These are phyloP conservation scores for Rhazya stricta DNA, from an alignment of 257 asterid genomes.

Conservation along the genomic window DNA sequence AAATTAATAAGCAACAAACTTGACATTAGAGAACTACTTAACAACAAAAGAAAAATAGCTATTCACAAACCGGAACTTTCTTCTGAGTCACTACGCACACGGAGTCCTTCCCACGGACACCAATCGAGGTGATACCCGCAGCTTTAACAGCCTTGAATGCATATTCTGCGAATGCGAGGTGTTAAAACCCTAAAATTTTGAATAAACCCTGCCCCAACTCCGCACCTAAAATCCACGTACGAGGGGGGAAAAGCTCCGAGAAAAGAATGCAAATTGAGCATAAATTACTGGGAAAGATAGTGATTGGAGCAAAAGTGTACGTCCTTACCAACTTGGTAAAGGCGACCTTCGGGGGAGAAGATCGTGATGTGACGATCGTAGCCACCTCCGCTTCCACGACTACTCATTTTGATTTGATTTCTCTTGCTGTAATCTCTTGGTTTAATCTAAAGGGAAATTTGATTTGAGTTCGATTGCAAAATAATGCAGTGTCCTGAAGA, in stretches of 20 bases:
- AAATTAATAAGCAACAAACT: background rate
- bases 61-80: slow-evolving; percentile 82
- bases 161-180: slow-evolving; percentile 27
- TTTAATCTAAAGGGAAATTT: background rate
- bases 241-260: background rate
- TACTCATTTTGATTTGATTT: slow-evolving; percentile 54
- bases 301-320: background rate
- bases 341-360: slow-evolving; percentile 99
- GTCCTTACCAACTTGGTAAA: slow-evolving; percentile 85
- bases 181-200: slow-evolving; percentile 10
- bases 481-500: background rate
- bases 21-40: background rate
- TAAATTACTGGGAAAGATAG: background rate
- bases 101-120: slow-evolving; percentile 91
- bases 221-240: background rate
- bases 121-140: slow-evolving; percentile 90
- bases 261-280: background rate
- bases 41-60: background rate
- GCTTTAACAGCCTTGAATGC: slow-evolving; percentile 85
- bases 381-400: slow-evolving; percentile 99
- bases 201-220: background rate
- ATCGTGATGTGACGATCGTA: slow-evolving; percentile 99
- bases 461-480: slow-evolving; percentile 2
- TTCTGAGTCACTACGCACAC: slow-evolving; percentile 99
- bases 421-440: background rate